Evolutionary conservation across 345 rosid genomes (phyloP).

Genomic region (Rhodamnia argentea): DNA sequence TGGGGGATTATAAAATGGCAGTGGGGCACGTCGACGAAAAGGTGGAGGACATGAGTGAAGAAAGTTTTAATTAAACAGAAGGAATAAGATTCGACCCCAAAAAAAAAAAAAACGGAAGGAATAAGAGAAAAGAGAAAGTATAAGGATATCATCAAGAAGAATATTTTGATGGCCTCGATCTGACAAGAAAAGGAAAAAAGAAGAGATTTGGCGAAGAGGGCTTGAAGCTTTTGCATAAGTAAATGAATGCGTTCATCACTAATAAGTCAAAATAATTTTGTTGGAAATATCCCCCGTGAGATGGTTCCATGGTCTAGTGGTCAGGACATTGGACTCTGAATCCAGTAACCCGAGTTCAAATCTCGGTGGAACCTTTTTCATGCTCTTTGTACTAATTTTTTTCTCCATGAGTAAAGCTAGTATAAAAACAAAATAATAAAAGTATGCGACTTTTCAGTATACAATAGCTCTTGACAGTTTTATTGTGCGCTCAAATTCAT

Average conservation of each 20-base stretch:
- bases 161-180: neutral
- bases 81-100: neutral
- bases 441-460: no score
- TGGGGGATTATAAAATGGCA: neutral
- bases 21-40: neutral
- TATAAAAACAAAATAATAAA: neutral
- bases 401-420: neutral
- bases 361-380: slow-evolving; percentile 68
- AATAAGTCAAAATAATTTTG: no score
- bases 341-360: slow-evolving; percentile 97
- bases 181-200: neutral
- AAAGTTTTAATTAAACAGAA: neutral
- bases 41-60: neutral
- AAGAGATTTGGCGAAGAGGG: neutral
- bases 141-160: neutral
- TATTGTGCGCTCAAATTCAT: no score
- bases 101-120: neutral
- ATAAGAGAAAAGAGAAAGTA: neutral
- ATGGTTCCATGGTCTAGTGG: slow-evolving; percentile 69
- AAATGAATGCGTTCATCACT: no score
- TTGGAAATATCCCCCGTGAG: rapidly evolving
- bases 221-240: neutral
- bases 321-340: slow-evolving; percentile 91
- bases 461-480: no score
- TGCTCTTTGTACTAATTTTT: neutral